Evolutionary conservation across 177 flowering plant species (phyloP), one percentile per base, ranked within the genome.

Genomic region (Vitis hybrid): DNA sequence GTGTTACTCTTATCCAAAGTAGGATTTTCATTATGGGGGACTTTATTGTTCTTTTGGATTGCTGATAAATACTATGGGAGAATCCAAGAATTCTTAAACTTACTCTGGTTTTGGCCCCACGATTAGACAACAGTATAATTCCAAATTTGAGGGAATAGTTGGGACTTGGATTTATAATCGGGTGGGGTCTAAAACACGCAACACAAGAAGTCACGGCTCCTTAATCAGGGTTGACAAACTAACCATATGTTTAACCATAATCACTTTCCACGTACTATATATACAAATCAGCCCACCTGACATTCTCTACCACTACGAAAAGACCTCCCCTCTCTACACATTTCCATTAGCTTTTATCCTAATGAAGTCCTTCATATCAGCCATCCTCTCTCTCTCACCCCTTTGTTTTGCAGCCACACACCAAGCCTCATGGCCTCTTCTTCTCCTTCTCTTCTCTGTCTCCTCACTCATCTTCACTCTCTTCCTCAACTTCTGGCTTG

Each of bases 401-500:
- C 58, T 78, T 24, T 80, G 61, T 66, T 72, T 80, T 55, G 78
- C 49, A 8, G 46, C 58, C 71, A 51, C 73, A 6, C 57, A 57
- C 53, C 78, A 73, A 56, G 24, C 77, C 61, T 61, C 75, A 53
- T 77, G 76, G 75, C 64, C 71, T 54, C 64, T 78, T 58, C 24
- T 63, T 65, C 58, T 77, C 62, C 30, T 69, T 49, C 49, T 70
- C 18, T 21, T 75, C 71, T 65, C 59, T 61, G 52, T 70, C 72
- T 68, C 71, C 70, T 67, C 60, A 30, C 76, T 65, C 61, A 41
- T 87, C 74, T 27, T 79, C n/a, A 51, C 75, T 55, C 49, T 72
- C 59, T n/a, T 78, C 41, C 67, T 81, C 2, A 82, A 73, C 76
- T 69, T 72, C 56, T 89, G 90, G 86, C 71, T 88, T 0, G 67